These are phyloP conservation scores for Sungouiella blattae DNA, from an alignment of 805 yeast species.

Conservation along the genomic window DNA sequence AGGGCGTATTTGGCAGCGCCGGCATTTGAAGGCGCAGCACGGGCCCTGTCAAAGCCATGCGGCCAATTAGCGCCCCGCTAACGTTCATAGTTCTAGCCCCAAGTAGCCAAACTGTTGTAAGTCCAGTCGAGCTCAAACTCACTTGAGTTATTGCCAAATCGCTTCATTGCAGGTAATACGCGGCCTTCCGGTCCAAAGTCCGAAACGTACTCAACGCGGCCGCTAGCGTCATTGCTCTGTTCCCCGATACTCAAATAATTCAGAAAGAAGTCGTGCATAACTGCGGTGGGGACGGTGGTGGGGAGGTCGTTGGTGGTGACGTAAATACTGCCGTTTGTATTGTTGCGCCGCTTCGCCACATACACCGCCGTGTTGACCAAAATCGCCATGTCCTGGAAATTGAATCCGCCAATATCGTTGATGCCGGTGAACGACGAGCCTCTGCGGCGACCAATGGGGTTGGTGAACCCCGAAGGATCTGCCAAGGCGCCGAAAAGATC, in stretches of 20 bases:
- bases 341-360: conserved; percentile 20
- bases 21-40: too few species aligned
- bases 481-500: conserved; percentile 20
- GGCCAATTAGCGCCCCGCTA: too few species aligned
- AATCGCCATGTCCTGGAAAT: conserved; percentile 38
- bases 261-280: conserved; percentile 35
- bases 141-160: conserved; percentile 24
- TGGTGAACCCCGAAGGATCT: conserved; percentile 12
- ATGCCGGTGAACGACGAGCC: conserved; percentile 37
- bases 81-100: too few species aligned
- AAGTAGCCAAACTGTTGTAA: conserved; percentile 23
- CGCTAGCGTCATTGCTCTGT: conserved; percentile 4
- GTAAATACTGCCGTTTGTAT: conserved; percentile 12
- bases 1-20: too few species aligned
- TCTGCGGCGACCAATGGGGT: conserved; percentile 20
- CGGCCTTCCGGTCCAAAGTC: conserved; percentile 17
- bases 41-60: too few species aligned
- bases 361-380: conserved; percentile 28
- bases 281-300: conserved; percentile 28
- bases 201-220: conserved; percentile 20
- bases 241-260: conserved; percentile 26
- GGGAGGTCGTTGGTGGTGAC: conserved; percentile 34
- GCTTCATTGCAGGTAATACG: conserved; percentile 34
- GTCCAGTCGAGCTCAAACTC: conserved; percentile 39
- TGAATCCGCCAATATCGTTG: conserved; percentile 38